phyloP scores from a whole-genome alignment of 306 rosid genomes.

The Rosa multiflora region DNA sequence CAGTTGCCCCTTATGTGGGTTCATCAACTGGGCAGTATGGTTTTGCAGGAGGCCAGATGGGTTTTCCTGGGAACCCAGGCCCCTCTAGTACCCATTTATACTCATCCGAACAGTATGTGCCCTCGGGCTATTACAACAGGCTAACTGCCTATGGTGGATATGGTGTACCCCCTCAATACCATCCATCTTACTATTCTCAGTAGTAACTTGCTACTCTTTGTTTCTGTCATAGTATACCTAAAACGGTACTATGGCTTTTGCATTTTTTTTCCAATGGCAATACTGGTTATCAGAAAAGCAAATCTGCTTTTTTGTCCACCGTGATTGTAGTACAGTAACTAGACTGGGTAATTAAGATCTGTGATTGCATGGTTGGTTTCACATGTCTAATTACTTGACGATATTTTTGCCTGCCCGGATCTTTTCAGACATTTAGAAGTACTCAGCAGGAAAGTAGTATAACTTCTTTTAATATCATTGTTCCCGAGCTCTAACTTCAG shows the following conservation, averaged over 20 bases:
- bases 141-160: constrained; percentile 49
- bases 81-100: constrained; percentile 46
- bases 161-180: constrained; percentile 46
- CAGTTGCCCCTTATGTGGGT: constrained; percentile 43
- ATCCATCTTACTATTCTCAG: constrained; percentile 52
- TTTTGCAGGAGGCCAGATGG: constrained; percentile 45
- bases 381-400: constrained; percentile 34
- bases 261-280: constrained; percentile 24
- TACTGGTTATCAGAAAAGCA: constrained; percentile 27
- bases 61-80: constrained; percentile 47
- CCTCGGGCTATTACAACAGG: constrained; percentile 46
- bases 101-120: constrained; percentile 41
- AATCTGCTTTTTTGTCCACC: constrained; percentile 33
- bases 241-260: constrained; percentile 32
- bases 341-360: constrained; percentile 37
- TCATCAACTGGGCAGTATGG: constrained; percentile 53
- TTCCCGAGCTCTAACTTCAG: neutral
- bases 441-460: neutral
- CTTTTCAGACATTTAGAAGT: neutral
- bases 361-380: constrained; percentile 29
- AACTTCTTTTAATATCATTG: neutral
- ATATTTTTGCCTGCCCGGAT: constrained; percentile 13
- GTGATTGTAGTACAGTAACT: constrained; percentile 30
- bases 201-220: constrained; percentile 35
- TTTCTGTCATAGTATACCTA: constrained; percentile 29